phyloP scores from a whole-genome alignment of 2,329 filamentous ascomycete species.

The Simplicillium sp. region DNA sequence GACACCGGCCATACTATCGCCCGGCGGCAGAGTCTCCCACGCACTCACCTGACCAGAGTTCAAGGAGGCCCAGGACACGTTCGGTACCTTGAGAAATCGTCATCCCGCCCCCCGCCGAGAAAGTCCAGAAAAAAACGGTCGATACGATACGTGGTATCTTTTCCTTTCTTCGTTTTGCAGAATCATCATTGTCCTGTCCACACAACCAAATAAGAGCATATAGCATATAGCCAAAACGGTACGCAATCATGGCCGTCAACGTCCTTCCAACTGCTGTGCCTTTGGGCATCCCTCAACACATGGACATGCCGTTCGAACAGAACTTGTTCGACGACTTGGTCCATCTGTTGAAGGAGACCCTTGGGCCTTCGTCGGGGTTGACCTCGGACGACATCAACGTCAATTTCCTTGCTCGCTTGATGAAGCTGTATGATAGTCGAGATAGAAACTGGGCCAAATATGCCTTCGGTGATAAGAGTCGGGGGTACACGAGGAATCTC shows the following conservation, averaged over 20 bases:
- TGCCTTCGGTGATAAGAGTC: conserved; percentile 59
- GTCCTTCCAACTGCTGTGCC: conserved; percentile 7
- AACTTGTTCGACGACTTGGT: conserved; percentile 63
- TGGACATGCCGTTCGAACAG: conserved; percentile 10
- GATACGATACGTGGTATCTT: background rate
- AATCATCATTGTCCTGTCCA: conserved; percentile 1
- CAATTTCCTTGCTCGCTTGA: conserved; percentile 57
- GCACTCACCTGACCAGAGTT: background rate
- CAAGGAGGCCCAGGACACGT: background rate
- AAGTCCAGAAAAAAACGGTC: background rate
- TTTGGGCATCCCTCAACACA: conserved; percentile 3
- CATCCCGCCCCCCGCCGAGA: background rate
- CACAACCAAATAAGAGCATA: conserved; percentile 2
- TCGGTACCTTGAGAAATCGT: background rate
- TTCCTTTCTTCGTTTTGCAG: background rate
- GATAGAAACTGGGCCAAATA: conserved; percentile 65
- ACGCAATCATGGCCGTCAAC: conserved; percentile 7
- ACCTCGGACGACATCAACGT: conserved; percentile 76
- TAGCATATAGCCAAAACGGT: conserved; percentile 1
- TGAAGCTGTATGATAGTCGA: conserved; percentile 64
- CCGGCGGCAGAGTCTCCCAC: background rate
- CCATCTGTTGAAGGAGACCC: conserved; percentile 57
- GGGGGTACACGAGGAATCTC: conserved; percentile 77
- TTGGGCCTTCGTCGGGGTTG: conserved; percentile 75
- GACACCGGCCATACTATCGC: background rate